phyloP scores from a whole-genome alignment of 2,329 filamentous ascomycete species.

The Stachybotrys elegans region DNA sequence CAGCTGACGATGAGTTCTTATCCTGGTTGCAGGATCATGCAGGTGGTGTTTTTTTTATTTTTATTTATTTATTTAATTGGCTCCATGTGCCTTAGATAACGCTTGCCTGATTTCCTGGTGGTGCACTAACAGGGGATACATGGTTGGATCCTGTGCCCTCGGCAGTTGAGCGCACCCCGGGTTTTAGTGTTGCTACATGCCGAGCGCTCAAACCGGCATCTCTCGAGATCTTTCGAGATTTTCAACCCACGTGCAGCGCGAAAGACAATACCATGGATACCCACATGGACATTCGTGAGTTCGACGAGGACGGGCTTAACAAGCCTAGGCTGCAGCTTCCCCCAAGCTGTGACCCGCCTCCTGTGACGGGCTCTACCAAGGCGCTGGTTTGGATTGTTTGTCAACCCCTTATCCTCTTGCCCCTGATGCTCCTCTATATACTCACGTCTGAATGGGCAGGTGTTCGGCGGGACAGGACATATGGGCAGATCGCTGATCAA shows the following conservation, averaged over 20 bases:
- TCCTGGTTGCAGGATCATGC: too few relatives aligned
- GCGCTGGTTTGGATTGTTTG: conserved; percentile 85
- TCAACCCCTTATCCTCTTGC: conserved; percentile 11
- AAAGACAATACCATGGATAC: conserved; percentile 14
- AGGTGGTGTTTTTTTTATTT: too few relatives aligned
- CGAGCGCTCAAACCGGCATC: too few relatives aligned
- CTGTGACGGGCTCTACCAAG: conserved; percentile 61
- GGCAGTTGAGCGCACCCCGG: too few relatives aligned
- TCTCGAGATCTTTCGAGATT: too few relatives aligned
- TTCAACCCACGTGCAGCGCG: neutral
- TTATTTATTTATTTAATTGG: too few relatives aligned
- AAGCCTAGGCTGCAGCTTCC: conserved; percentile 57
- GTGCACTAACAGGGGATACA: too few relatives aligned
- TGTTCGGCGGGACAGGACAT: conserved; percentile 96
- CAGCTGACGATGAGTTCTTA: too few relatives aligned
- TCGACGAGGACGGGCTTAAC: conserved; percentile 17
- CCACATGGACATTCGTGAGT: conserved; percentile 16
- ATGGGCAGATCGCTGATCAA: conserved; percentile 90
- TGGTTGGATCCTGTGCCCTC: too few relatives aligned
- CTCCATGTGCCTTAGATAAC: too few relatives aligned
- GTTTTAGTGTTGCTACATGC: too few relatives aligned
- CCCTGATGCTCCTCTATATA: neutral
- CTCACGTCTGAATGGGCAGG: conserved; percentile 36
- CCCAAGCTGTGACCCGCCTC: conserved; percentile 79
- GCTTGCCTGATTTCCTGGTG: too few relatives aligned